These are phyloP conservation scores for Poronia punctata DNA, from an alignment of 495 filamentous ascomycete species.

Conservation along the genomic window DNA sequence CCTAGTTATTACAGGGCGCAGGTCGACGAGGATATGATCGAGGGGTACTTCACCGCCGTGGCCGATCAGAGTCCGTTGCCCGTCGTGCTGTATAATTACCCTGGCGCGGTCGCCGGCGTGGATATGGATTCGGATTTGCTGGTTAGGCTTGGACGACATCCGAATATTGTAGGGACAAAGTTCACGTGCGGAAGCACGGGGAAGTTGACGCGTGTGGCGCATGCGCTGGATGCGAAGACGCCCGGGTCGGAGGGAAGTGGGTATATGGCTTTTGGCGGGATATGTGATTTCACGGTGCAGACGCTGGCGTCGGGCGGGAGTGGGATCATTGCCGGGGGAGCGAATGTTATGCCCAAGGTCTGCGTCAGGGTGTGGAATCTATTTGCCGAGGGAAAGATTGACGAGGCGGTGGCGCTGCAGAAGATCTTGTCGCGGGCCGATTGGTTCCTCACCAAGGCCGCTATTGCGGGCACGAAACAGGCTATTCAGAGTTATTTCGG, in stretches of 20 bases:
- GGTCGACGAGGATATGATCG: conserved; percentile 70
- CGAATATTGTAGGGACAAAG: conserved; percentile 81
- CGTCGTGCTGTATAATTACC: conserved; percentile 87
- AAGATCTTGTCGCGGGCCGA: conserved; percentile 66
- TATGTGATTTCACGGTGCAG: conserved; percentile 82
- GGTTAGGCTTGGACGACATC: conserved; percentile 71
- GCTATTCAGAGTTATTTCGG: conserved; percentile 79
- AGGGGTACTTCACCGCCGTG: conserved; percentile 68
- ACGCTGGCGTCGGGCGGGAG: conserved; percentile 72
- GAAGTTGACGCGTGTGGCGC: conserved; percentile 79
- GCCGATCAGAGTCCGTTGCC: conserved; percentile 70
- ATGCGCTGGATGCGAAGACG: conserved; percentile 65
- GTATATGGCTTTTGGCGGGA: conserved; percentile 84
- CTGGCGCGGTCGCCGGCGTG: conserved; percentile 82
- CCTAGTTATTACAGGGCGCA: conserved; percentile 78
- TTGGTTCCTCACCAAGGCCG: conserved; percentile 80
- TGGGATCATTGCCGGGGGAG: conserved; percentile 80
- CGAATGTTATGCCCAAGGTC: conserved; percentile 77
- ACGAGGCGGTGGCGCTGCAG: conserved; percentile 70
- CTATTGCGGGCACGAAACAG: conserved; percentile 79
- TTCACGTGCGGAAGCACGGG: conserved; percentile 90
- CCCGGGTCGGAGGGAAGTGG: conserved; percentile 55
- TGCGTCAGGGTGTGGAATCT: conserved; percentile 79
- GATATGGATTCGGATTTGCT: conserved; percentile 88
- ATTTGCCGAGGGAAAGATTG: conserved; percentile 61